These are phyloP conservation scores for Talaromyces atroroseus DNA, from an alignment of 2,329 filamentous ascomycete genomes.

Conservation along the genomic window DNA sequence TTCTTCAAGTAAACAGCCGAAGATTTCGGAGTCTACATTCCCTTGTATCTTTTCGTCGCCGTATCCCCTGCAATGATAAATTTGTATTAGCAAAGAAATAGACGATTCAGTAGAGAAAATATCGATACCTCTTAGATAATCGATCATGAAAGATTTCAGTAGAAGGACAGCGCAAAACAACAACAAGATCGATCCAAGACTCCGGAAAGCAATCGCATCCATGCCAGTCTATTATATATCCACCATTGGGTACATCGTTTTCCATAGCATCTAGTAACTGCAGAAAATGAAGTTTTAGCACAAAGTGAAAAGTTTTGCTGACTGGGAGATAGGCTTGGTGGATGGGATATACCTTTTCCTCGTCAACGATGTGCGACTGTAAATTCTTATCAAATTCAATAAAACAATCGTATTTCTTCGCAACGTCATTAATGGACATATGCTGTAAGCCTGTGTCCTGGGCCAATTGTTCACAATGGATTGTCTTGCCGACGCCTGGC, in stretches of 20 bases:
- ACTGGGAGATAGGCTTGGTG: not conserved
- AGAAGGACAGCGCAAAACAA: constrained; percentile 74
- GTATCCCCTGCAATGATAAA: constrained; percentile 60
- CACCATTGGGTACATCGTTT: constrained; percentile 69
- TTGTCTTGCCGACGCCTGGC: constrained; percentile 92
- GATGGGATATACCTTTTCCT: constrained; percentile 69
- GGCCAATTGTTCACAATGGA: constrained; percentile 77
- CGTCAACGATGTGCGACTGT: constrained; percentile 88
- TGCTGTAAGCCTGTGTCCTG: constrained; percentile 72
- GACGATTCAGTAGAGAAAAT: not conserved
- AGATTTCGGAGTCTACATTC: constrained; percentile 95
- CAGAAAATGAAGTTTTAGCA: constrained; percentile 7
- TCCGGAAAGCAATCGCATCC: constrained; percentile 92
- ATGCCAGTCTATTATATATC: constrained; percentile 95
- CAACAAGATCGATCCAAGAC: constrained; percentile 90
- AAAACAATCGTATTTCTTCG: constrained; percentile 81
- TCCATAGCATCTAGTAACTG: constrained; percentile 82
- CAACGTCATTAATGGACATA: constrained; percentile 81
- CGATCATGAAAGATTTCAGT: constrained; percentile 80
- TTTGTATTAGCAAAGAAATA: not conserved
- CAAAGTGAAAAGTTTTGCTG: constrained; percentile 2
- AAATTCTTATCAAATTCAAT: constrained; percentile 83
- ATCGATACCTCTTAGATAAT: constrained; percentile 60
- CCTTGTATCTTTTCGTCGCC: constrained; percentile 84
- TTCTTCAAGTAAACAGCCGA: constrained; percentile 89